Base-by-base conservation (phyloP, 2,329 filamentous ascomycete species). In the Alternaria ventricosa region DNA sequence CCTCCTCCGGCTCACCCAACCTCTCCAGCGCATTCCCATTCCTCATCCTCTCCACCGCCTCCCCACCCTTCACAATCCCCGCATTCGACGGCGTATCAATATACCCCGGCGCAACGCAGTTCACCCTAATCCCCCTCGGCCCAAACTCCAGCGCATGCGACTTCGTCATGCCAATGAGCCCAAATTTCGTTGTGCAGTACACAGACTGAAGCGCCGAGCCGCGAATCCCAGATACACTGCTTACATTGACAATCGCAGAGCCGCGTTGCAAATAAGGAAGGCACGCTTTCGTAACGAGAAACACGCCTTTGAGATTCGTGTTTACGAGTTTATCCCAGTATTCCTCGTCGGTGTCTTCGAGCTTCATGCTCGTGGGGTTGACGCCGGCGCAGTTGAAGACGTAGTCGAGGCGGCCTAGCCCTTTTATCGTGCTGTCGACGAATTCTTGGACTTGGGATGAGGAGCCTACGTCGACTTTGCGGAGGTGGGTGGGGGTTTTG, bases 61-160 rank as follows among this genome's bases (percentile, higher is more conserved):
- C 83, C 0, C 79, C 77, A 0, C 86, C 86, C 55, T 79, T 82
- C 2, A 85, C 80, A 30, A 87, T 83, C 5, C 82, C 82, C 8
- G 83, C 83, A 76, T 85, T 86, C 6, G 80, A 81, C 15, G 83
- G 82, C 55, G 83, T 85, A 64, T 84, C 77, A 53, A 84, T 84
- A 49, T 82, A 82, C 5, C 82, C 84, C 13, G 76, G 76, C 23
- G 70, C 71, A 46, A 79, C 68, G 13, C 73, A 68, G 65, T 79
- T 78, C 11, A 74, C 73, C 3, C 77, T 41, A 1, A 78, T 73
- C 0, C 77, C 77, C 3, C 67, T 60, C 0, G 76, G 76, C 2
- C 76, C 77, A 1, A 78, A 61, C 44, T 79, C 77, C 5, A 77
- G 62, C 54, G 76, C 76, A 28, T 77, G 68, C 44, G 68, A 73